A percentile compares a stretch with the other conserved stretches of the same genome.
Evolutionary conservation across 768 basidiomycete genomes (phyloP).

Genomic region (Panaeolus papilionaceus): DNA sequence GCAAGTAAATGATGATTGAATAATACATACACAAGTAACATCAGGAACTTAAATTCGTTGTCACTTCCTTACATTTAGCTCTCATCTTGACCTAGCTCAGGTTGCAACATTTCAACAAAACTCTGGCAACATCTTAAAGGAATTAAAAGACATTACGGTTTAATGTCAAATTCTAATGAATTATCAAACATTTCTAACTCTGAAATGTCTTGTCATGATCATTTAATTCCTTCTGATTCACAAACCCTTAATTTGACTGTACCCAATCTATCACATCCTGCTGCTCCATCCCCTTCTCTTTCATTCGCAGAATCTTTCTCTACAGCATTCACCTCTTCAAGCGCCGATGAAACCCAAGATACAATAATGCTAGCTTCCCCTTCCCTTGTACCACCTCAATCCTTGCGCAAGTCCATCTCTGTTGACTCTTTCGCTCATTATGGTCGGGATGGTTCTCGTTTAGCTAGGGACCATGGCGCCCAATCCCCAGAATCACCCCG

Average conservation of each 20-base stretch:
- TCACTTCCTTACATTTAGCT: background rate
- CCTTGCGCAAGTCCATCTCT: slow-evolving; percentile 76
- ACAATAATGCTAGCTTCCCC: slow-evolving; percentile 33
- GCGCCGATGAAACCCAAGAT: slow-evolving; percentile 30
- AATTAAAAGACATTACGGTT: background rate
- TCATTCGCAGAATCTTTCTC: slow-evolving; percentile 49
- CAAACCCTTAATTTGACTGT: slow-evolving; percentile 1
- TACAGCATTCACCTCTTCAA: slow-evolving; percentile 49
- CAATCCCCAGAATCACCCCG: slow-evolving; percentile 40
- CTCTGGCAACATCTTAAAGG: background rate
- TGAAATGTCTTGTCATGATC: background rate
- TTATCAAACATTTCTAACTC: background rate
- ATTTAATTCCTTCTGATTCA: background rate
- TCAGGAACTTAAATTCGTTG: too few relatives aligned
- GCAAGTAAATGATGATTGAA: background rate
- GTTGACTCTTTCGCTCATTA: slow-evolving; percentile 75
- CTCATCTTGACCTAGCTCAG: background rate
- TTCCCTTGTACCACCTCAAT: slow-evolving; percentile 38
- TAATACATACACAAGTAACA: background rate
- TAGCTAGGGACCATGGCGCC: slow-evolving; percentile 44
- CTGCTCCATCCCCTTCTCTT: slow-evolving; percentile 33
- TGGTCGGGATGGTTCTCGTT: slow-evolving; percentile 45
- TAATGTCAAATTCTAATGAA: slow-evolving; percentile 11
- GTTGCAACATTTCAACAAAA: background rate
- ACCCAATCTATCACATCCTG: background rate